Base-by-base conservation (phyloP, 306 rosid species). In the Malus sylvestris region DNA sequence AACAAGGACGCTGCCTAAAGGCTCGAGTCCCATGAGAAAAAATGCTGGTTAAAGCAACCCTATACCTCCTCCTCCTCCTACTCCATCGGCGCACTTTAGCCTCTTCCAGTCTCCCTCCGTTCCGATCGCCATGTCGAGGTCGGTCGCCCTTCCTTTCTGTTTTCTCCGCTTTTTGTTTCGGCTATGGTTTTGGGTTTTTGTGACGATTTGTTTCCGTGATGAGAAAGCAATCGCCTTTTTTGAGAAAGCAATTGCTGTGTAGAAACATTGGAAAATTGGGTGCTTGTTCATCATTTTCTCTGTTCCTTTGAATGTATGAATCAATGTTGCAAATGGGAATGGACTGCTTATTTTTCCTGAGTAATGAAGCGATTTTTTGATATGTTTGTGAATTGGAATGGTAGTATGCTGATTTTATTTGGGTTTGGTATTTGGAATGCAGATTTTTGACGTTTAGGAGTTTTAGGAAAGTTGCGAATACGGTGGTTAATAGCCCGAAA, bases 381-480 rank as follows among this genome's bases (percentile, higher is more conserved):
- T 20, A 6, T 65, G 11, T 38, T 22, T n/a, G 5, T 6, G 12
- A 45, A 51, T 57, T 27, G 49, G 20, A 52, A 73, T 40, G 68
- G 44, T 55, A 16, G 81, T 55, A 13, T 64, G 78, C 57, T 60
- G 6, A 65, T 72, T 20, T 69, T 44, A 58, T 78, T 74, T 67
- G 44, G 78, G 71, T 83, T 42, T 61, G 15, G 3, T 22, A 44
- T 60, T 73, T 62, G 75, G 3, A 76, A 62, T 78, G 91, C 93
- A 95, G 99, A 82, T 85, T 75, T 85, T 89, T 90, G 85, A 89
- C 92, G 85, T 89, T 91, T 70, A 80, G 84, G 81, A 59, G 71
- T 77, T 79, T 83, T 81, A 87, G 71, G 71, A 88, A 85, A 74
- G 88, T 80, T 79, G 85, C 78, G 2, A 83, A 51, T 35, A 86